Conservation (phyloP, 2,329 filamentous ascomycete genomes). For the Sporothrix inflata region DNA sequence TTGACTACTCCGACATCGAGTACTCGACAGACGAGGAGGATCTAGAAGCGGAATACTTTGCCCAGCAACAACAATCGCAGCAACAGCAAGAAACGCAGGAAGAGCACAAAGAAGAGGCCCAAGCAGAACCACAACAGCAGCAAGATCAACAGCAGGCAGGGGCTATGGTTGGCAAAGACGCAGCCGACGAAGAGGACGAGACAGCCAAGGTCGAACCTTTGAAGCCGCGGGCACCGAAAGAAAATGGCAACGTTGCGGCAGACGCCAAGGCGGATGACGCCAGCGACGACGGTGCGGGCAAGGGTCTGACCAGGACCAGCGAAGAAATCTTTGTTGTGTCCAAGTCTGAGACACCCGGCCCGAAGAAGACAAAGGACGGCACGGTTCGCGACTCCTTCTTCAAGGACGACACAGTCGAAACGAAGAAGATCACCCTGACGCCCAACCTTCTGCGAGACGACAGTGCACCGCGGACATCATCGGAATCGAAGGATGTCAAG, state of each 20-base stretch:
- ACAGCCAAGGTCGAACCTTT: constrained; percentile 60
- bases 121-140: constrained; percentile 35
- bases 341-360: constrained; percentile 50
- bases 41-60: constrained; percentile 45
- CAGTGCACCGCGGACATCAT: constrained; percentile 54
- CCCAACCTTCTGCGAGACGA: constrained; percentile 91
- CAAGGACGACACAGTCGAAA: constrained; percentile 92
- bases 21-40: constrained; percentile 79
- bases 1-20: constrained; percentile 84
- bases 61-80: constrained; percentile 39
- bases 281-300: constrained; percentile 43
- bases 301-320: constrained; percentile 52
- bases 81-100: constrained; percentile 41
- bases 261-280: constrained; percentile 42
- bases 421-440: constrained; percentile 95
- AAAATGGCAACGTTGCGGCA: constrained; percentile 38
- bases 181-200: constrained; percentile 51
- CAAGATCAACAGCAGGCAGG: constrained; percentile 33
- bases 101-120: constrained; percentile 42
- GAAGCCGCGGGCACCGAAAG: constrained; percentile 52
- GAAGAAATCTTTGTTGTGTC: constrained; percentile 66
- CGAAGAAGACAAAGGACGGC: constrained; percentile 75
- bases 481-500: constrained; percentile 60
- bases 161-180: constrained; percentile 32
- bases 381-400: constrained; percentile 95